Base-by-base conservation (phyloP, 2,329 filamentous ascomycete genomes). In the Aspergillus flavus region DNA sequence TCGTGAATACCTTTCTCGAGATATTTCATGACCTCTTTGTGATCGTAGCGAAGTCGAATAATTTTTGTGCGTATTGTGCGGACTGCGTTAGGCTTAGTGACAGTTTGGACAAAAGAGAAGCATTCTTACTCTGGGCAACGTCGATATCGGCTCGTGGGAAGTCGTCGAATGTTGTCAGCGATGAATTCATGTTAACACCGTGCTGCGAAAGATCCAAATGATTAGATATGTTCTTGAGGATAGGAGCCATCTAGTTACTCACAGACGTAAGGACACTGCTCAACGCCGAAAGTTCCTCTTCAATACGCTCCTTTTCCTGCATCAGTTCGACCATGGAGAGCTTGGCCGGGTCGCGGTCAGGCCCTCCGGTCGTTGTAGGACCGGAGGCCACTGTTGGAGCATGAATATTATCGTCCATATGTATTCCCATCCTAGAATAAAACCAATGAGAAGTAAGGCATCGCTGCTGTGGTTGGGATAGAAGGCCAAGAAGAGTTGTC, bases 91-190 rank as follows among this genome's bases (percentile, higher is more conserved):
- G 21, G 61, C 28, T 71, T 58, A 70, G 69, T 60, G 63, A 61
- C 1, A 45, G 59, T 21, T 19, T 61, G 12, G n/a, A 30, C 23
- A 12, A 19, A 53, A 9, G 32, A 58, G 19, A 43, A 12, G 34
- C 19, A n/a, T 46, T 57, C 84, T 68, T 87, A 95, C 93, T 95
- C 80, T 97, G 94, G 30, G 95, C 91, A 66, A 99, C 91, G 77
- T 99, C 95, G 67, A 99, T 89, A 78, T 99, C 95, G 71, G 92
- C 90, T 75, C 95, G 87, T 36, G 95, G 95, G 76, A 92, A 99
- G 55, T 95, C 95, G 79, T 98, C 95, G 65, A 89, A 87, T 16
- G 94, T 97, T 28, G 93, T 87, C 45, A 99, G 86, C 62, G 88
- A 85, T 9, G 95, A 97, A 72, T 90, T 89, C 95, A 99, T 99